These are phyloP conservation scores for Alloascoidea hylecoeti DNA, from an alignment of 805 yeast species.

Conservation along the genomic window DNA sequence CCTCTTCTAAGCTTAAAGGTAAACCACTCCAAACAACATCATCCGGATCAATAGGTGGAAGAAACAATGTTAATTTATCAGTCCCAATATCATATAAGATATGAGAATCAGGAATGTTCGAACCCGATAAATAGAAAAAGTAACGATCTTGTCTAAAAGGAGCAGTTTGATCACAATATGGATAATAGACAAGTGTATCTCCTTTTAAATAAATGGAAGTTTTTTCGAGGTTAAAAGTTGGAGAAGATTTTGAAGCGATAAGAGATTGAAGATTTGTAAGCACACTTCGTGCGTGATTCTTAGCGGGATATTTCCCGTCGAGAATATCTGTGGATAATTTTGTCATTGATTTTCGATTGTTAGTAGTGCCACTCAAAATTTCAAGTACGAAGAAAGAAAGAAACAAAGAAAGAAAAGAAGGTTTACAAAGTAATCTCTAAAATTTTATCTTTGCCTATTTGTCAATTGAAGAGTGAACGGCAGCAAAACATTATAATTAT, in stretches of 20 bases:
- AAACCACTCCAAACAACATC: slow-evolving; percentile 95
- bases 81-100: slow-evolving; percentile 38
- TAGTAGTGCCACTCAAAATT: no score
- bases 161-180: slow-evolving; percentile 67
- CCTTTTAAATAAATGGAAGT: slow-evolving; percentile 35
- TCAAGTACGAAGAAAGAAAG: no score
- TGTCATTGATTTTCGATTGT: no score
- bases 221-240: slow-evolving; percentile 13
- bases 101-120: slow-evolving; percentile 64
- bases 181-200: slow-evolving; percentile 39
- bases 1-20: slow-evolving; percentile 60
- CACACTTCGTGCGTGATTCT: slow-evolving; percentile 40
- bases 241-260: slow-evolving; percentile 12
- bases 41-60: slow-evolving; percentile 76
- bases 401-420: no score
- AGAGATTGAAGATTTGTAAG: slow-evolving; percentile 18
- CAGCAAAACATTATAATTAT: no score
- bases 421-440: no score
- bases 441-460: no score
- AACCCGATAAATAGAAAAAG: slow-evolving; percentile 78
- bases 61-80: slow-evolving; percentile 53
- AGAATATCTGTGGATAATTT: no score
- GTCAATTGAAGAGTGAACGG: no score
- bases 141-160: slow-evolving; percentile 84
- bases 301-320: slow-evolving; percentile 65